Conservation (phyloP, 2,329 filamentous ascomycete genomes). For the Colletotrichum sp. region DNA sequence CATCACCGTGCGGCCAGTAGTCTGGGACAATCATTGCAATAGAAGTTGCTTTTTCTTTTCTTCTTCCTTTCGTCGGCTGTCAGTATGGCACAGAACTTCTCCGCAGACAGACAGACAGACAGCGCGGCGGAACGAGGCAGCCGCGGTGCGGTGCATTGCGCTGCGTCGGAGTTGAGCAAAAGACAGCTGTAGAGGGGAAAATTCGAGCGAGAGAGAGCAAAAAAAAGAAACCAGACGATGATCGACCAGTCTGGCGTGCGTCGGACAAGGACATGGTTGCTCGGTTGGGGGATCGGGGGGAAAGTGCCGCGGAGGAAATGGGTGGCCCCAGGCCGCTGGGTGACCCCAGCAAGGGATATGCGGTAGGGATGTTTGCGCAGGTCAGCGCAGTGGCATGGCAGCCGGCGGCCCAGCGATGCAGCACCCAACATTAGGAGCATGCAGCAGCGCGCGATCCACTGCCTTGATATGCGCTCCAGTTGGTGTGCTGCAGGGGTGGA, state of each 20-base stretch:
- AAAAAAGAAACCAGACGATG: background rate
- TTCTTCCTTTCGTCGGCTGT: background rate
- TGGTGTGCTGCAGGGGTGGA: background rate
- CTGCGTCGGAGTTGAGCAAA: background rate
- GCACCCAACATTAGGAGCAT: background rate
- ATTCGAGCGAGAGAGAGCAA: background rate
- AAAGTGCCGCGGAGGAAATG: background rate
- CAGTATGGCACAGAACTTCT: background rate
- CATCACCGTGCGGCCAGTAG: background rate
- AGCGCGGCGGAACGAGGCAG: background rate
- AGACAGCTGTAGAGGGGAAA: background rate
- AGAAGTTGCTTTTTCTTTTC: background rate
- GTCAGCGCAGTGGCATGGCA: background rate
- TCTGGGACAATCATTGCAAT: background rate
- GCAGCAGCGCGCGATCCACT: background rate
- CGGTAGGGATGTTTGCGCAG: background rate
- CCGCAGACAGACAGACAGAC: background rate
- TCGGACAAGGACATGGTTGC: background rate
- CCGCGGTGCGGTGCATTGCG: background rate
- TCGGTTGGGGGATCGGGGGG: background rate
- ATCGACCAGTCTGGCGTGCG: slow-evolving; percentile 5
- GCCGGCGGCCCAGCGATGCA: background rate
- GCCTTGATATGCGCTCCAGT: background rate
- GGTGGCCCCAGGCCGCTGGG: background rate
- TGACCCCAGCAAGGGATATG: slow-evolving; percentile 4